Evolutionary conservation across 805 yeast genomes (phyloP), one percentile per base, ranked within the genome.

Genomic region (Starmera dryadoides): DNA sequence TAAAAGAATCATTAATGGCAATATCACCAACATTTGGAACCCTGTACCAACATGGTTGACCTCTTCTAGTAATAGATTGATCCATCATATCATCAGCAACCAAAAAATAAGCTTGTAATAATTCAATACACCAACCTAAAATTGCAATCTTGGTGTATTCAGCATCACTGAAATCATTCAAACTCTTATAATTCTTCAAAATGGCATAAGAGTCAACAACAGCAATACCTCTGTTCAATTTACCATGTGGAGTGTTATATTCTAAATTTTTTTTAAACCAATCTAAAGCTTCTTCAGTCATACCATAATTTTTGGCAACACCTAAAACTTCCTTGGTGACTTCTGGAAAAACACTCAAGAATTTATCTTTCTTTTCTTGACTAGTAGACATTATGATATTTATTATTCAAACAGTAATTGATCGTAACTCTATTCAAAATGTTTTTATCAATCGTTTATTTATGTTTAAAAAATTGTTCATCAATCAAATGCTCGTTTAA

Each of bases 21-120:
- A 93, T 82, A 60, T 87, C 87, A 31, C 86, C 86, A 43, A 93
- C 96, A 30, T 77, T 78, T 49, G 75, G 79, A 28, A 67, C 74
- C 57, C 73, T 79, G 71, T 88, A 93, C 98, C 98, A 93, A 66
- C 98, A 93, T 49, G 96, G 93, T 66, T 91, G 97, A 43, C 97
- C 98, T 63, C 98, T 82, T 73, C 98, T 85, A 32, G 98, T 93
- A 62, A 86, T 83, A 26, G 96, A 85, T 50, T 79, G 78, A 63
- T 93, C 98, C 98, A 93, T 93, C 79, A 93, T 93, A 61, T 93
- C 98, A 62, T 93, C 98, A 25, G 98, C 94, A 41, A 93, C 98
- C 55, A 93, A 73, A 72, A 93, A 93, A 62, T 86, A 93, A 2
- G 97, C 98, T 67, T 91, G 98, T 51, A 91, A 71, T 48, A 93